Evolutionary conservation across 2,329 filamentous ascomycete genomes (phyloP).

Genomic region (Ascochyta pisi): DNA sequence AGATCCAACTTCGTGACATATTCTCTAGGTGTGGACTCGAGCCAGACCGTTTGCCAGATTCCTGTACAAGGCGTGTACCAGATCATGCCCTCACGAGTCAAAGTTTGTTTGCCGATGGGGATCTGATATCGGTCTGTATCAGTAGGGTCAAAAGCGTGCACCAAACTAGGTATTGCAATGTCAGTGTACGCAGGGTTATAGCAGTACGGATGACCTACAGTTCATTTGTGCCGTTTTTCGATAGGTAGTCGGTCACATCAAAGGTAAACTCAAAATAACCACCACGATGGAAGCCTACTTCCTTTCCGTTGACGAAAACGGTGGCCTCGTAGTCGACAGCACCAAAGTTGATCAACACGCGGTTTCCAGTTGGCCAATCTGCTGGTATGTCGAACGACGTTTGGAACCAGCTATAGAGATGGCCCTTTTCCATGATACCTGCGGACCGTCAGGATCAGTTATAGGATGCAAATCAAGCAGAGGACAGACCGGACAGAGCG

Average conservation of each 20-base stretch:
- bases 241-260: conserved; percentile 61
- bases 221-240: conserved; percentile 58
- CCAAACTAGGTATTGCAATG: conserved; percentile 53
- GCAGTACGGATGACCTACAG: conserved; percentile 51
- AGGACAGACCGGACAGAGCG: conserved; percentile 56
- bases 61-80: conserved; percentile 77
- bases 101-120: conserved; percentile 70
- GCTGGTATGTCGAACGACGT: conserved; percentile 60
- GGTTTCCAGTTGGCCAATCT: conserved; percentile 53
- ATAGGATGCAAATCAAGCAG: conserved; percentile 35
- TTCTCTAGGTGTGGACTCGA: conserved; percentile 66
- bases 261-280: conserved; percentile 69
- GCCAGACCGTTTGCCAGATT: conserved; percentile 78
- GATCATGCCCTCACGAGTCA: conserved; percentile 63
- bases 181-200: neutral
- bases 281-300: conserved; percentile 62
- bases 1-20: conserved; percentile 67
- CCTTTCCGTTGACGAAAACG: conserved; percentile 64
- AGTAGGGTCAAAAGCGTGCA: conserved; percentile 73
- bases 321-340: conserved; percentile 65
- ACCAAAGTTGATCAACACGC: conserved; percentile 63
- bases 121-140: conserved; percentile 63
- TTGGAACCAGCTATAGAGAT: conserved; percentile 57
- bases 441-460: conserved; percentile 3
- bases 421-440: conserved; percentile 52